Evolutionary conservation across 805 yeast species (phyloP), one percentile per base, ranked within the genome.

Genomic region (Phaffomyces opuntiae): DNA sequence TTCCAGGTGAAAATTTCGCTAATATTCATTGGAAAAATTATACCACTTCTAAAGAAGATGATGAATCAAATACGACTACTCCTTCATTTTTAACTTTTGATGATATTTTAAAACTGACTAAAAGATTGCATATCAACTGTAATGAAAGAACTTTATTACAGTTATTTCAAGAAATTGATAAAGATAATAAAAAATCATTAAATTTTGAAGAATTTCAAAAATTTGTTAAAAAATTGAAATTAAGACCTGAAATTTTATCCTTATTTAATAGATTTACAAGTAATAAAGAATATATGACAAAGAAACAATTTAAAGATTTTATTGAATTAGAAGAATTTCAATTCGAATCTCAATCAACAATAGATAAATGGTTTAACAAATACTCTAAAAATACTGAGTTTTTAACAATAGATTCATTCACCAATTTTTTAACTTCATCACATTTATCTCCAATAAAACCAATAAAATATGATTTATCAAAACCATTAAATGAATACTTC

Each of bases 401-500:
- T 7, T 35, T 59, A 34, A 49, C 48, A 5, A 29, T 52, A 32
- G 59, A 50, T 38, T 44, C 44, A 19, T 51, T 53, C 27, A 52
- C 59, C 11, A 63, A 60, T 43, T 67, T 52, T 44, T 50, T 70
- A 14, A 60, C 63, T 1, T 56, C 63, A 3, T 62, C 65, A 3
- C 42, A 51, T 29, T 29, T 47, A 25, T 49, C 65, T 0, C 55
- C 65, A 39, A 46, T 59, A 19, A 51, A 49, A 4, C 44, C 53
- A 4, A 31, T 36, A 1, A 46, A 43, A 3, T 59, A 55, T 34
- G 80, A 80, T 49, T 69, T 75, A 47, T 59, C 77, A 0, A 67
- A 69, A 26, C 98, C 99, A 0, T 58, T 93, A 34, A 87, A 80
- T 58, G 91, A 90, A 55, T 93, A 95, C 61, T 88, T 69, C 59